A percentile compares a stretch with the other conserved stretches of the same genome.
phyloP scores from a whole-genome alignment of 1,284 basidiomycete species.

The Malassezia restricta region DNA sequence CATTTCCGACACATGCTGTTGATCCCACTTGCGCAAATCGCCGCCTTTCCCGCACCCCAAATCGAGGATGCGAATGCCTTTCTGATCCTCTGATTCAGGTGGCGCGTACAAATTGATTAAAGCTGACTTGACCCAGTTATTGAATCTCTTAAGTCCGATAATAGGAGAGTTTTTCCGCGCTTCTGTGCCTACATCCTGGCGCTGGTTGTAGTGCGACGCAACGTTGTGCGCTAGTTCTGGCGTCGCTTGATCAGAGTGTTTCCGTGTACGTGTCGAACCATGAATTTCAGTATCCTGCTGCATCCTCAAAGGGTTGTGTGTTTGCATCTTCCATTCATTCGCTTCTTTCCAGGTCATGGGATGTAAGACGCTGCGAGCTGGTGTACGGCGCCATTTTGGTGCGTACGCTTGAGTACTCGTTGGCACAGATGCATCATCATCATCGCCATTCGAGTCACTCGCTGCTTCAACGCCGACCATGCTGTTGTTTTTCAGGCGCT shows the following conservation, averaged over 20 bases:
- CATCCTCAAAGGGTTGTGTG: slow-evolving; percentile 25
- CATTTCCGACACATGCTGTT: slow-evolving; percentile 67
- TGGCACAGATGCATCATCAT: background rate
- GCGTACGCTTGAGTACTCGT: background rate
- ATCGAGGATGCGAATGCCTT: slow-evolving; percentile 68
- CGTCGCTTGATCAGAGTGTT: background rate
- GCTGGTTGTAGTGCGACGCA: slow-evolving; percentile 56
- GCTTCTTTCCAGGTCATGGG: slow-evolving; percentile 27
- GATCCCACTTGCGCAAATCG: slow-evolving; percentile 88
- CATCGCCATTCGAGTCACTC: background rate
- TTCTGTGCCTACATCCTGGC: slow-evolving; percentile 75
- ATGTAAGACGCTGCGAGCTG: slow-evolving; percentile 18
- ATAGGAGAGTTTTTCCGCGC: slow-evolving; percentile 84
- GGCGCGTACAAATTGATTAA: slow-evolving; percentile 22
- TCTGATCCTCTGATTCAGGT: slow-evolving; percentile 6
- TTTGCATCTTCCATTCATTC: slow-evolving; percentile 19
- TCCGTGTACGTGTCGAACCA: background rate
- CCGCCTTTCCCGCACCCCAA: slow-evolving; percentile 97
- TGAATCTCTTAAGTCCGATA: slow-evolving; percentile 89
- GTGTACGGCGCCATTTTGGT: slow-evolving; percentile 22
- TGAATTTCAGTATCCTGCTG: background rate
- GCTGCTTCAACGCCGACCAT: background rate
- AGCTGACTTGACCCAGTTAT: slow-evolving; percentile 61
- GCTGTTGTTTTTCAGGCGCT: too few species aligned
- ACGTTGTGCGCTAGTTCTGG: background rate